A percentile compares a stretch with the other conserved stretches of the same genome.
These are phyloP conservation scores for Irpex sp. DNA, from an alignment of 1,284 basidiomycete genomes.

Conservation along the genomic window DNA sequence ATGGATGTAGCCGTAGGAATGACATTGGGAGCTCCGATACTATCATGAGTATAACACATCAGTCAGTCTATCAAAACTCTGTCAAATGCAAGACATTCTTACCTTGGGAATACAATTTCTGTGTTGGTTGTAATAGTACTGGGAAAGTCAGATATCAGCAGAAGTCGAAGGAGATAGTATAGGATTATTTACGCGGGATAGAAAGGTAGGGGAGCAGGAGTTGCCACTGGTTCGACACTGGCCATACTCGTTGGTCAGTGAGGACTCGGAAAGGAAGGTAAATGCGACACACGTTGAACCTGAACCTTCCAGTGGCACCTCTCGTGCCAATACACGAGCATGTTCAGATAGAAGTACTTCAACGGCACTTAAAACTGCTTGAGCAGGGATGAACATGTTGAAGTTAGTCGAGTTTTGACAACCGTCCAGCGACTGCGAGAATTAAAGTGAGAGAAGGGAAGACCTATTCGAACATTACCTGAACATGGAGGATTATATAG, in stretches of 20 bases:
- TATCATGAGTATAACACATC: too few species aligned
- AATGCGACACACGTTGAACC: background rate
- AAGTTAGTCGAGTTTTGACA: background rate
- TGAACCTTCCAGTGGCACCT: background rate
- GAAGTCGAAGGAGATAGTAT: background rate
- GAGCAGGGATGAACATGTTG: background rate
- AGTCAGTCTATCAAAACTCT: background rate
- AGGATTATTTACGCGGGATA: background rate
- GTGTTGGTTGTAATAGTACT: background rate
- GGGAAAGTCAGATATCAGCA: background rate
- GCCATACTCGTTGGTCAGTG: background rate
- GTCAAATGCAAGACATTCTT: background rate
- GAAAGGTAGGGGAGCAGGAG: background rate
- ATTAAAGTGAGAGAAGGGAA: background rate
- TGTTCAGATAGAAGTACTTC: background rate
- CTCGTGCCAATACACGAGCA: background rate
- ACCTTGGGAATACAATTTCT: background rate
- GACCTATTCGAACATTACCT: background rate
- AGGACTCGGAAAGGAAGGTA: background rate
- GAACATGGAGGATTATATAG: background rate
- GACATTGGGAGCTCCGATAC: too few species aligned
- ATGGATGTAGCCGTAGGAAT: background rate
- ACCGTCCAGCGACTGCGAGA: constrained; percentile 1
- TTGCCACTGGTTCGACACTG: background rate
- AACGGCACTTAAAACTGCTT: background rate